Conservation (phyloP, 805 yeast genomes). For the Hanseniaspora opuntiae region DNA sequence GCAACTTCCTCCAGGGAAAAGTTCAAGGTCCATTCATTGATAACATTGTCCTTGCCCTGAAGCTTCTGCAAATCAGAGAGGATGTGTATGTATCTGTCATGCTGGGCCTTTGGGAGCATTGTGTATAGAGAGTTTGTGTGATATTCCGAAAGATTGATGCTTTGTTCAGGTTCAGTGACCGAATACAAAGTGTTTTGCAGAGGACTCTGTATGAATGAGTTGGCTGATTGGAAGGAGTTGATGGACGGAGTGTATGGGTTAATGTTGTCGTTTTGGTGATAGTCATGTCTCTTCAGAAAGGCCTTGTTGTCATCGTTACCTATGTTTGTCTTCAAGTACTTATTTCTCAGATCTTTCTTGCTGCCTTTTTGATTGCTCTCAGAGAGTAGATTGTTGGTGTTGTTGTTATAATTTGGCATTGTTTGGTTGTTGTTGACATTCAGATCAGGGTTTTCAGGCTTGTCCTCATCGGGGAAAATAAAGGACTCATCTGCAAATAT, state of each 20-base stretch:
- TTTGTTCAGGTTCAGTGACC: background rate
- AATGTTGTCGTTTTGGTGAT: background rate
- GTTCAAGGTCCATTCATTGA: background rate
- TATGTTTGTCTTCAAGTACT: constrained; percentile 2
- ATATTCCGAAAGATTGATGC: background rate
- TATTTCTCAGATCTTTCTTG: constrained; percentile 7
- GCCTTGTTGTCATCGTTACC: constrained; percentile 9
- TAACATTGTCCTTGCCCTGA: background rate
- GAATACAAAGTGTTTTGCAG: background rate
- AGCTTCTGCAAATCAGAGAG: background rate
- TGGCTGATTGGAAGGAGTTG: constrained; percentile 2
- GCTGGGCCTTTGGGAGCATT: background rate
- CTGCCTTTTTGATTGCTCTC: background rate
- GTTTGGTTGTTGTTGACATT: constrained; percentile 7
- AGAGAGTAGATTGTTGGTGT: background rate
- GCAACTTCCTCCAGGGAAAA: constrained; percentile 5
- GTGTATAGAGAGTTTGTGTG: background rate
- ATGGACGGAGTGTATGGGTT: constrained; percentile 1
- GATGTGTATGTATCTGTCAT: background rate
- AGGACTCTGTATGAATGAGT: background rate
- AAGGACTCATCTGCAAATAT: constrained; percentile 76
- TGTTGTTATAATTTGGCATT: constrained; percentile 1
- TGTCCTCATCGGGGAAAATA: constrained; percentile 71
- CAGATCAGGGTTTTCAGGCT: constrained; percentile 26
- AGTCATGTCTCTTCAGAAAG: constrained; percentile 8